A percentile compares a stretch with the other conserved stretches of the same genome.
phyloP scores from a whole-genome alignment of 1,284 basidiomycete genomes.

The Pterula multifida region DNA sequence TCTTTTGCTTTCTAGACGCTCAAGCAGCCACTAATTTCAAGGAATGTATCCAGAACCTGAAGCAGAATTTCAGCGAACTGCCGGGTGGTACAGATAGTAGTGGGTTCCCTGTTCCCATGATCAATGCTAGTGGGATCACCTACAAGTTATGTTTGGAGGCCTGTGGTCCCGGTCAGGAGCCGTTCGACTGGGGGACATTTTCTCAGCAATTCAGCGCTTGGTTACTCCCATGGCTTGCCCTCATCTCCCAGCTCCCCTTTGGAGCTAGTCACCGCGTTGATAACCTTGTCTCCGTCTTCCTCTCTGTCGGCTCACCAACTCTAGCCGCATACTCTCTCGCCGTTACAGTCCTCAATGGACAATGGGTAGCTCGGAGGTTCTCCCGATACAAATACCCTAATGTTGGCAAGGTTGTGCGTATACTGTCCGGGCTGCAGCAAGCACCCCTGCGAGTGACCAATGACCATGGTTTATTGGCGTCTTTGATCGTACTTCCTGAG shows the following conservation, averaged over 20 bases:
- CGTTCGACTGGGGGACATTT: slow-evolving; percentile 15
- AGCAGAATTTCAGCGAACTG: slow-evolving; percentile 6
- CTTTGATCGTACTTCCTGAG: slow-evolving; percentile 22
- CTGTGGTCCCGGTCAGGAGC: slow-evolving; percentile 12
- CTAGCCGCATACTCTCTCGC: slow-evolving; percentile 25
- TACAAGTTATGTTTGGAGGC: slow-evolving; percentile 13
- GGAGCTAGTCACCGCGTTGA: slow-evolving; percentile 17
- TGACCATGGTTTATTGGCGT: slow-evolving; percentile 17
- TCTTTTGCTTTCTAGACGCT: not conserved
- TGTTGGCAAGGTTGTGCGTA: slow-evolving; percentile 14
- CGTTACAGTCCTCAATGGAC: slow-evolving; percentile 23
- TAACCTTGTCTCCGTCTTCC: slow-evolving; percentile 20
- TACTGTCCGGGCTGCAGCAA: slow-evolving; percentile 24
- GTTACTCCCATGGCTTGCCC: slow-evolving; percentile 19
- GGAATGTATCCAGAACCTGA: slow-evolving; percentile 10
- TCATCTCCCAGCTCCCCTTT: slow-evolving; percentile 18
- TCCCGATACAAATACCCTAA: slow-evolving; percentile 18
- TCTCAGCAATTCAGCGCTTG: slow-evolving; percentile 17
- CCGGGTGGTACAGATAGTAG: slow-evolving; percentile 11
- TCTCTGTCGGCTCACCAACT: slow-evolving; percentile 25
- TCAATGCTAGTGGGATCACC: slow-evolving; percentile 14
- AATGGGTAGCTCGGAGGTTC: slow-evolving; percentile 22
- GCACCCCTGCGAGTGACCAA: slow-evolving; percentile 18
- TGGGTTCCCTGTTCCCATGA: slow-evolving; percentile 10
- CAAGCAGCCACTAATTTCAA: slow-evolving; percentile 7